These are phyloP conservation scores for Emergomyces pasteurianus DNA, from an alignment of 2,329 filamentous ascomycete genomes.

Conservation along the genomic window DNA sequence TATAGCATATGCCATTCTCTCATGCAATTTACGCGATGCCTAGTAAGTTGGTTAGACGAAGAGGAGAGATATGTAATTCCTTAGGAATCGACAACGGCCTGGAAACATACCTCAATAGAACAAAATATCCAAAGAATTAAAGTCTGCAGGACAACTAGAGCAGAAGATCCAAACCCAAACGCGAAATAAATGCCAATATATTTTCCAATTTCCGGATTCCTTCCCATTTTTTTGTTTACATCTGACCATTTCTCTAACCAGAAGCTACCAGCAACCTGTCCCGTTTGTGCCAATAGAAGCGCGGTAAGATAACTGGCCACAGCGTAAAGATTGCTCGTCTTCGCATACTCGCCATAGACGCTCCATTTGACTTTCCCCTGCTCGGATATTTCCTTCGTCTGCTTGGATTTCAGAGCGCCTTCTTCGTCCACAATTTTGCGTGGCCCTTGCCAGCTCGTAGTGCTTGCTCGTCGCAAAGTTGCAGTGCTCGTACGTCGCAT, in stretches of 20 bases:
- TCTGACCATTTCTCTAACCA: constrained; percentile 96
- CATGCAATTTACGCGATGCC: constrained; percentile 91
- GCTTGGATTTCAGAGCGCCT: constrained; percentile 61
- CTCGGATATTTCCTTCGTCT: constrained; percentile 77
- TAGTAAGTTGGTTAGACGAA: constrained; percentile 22
- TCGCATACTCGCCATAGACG: constrained; percentile 90
- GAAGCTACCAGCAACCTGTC: constrained; percentile 69
- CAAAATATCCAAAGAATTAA: constrained; percentile 98
- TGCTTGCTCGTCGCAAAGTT: constrained; percentile 80
- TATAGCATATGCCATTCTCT: constrained; percentile 92
- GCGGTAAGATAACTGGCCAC: constrained; percentile 69
- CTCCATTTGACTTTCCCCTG: constrained; percentile 98
- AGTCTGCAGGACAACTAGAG: constrained; percentile 80
- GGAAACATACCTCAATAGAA: constrained; percentile 69
- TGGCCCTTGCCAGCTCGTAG: constrained; percentile 77
- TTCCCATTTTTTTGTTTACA: constrained; percentile 52
- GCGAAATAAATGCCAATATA: constrained; percentile 94
- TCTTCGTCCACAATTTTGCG: constrained; percentile 78
- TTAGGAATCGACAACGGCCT: background rate
- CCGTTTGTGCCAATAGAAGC: constrained; percentile 67
- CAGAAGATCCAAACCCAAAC: constrained; percentile 76
- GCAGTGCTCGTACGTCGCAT: constrained; percentile 55
- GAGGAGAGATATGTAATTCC: background rate
- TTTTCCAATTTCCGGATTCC: constrained; percentile 68
- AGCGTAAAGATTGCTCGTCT: constrained; percentile 78